phyloP scores from a whole-genome alignment of 2,329 filamentous ascomycete species.

The Blastomyces parvus region DNA sequence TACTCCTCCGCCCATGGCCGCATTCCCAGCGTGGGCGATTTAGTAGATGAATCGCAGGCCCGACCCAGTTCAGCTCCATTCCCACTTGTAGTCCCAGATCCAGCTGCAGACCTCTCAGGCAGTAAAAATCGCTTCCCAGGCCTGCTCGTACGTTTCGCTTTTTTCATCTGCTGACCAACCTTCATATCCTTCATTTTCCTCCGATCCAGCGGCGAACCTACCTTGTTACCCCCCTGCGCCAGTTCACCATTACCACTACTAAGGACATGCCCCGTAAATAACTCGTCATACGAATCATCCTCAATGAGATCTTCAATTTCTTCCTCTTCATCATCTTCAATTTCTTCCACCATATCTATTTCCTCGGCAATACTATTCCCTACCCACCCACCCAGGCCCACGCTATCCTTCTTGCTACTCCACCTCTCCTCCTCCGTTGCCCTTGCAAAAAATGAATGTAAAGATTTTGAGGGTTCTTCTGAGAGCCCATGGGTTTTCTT shows the following conservation, averaged over 20 bases:
- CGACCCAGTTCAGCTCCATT: neutral
- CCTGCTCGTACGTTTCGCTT: slow-evolving; percentile 10
- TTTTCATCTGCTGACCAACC: neutral
- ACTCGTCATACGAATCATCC: slow-evolving; percentile 31
- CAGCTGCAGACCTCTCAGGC: slow-evolving; percentile 5
- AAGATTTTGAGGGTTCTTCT: slow-evolving; percentile 24
- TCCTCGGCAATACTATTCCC: slow-evolving; percentile 11
- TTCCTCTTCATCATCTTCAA: slow-evolving; percentile 24
- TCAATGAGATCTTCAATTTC: slow-evolving; percentile 33
- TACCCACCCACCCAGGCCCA: neutral
- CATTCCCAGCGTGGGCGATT: slow-evolving; percentile 31
- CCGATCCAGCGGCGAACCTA: slow-evolving; percentile 8
- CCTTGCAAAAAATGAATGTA: slow-evolving; percentile 35
- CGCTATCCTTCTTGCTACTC: slow-evolving; percentile 15
- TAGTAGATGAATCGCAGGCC: neutral
- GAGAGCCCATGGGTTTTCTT: slow-evolving; percentile 12
- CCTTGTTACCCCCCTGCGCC: neutral
- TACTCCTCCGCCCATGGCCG: slow-evolving; percentile 85
- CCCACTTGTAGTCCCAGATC: too few species aligned
- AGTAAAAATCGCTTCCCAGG: slow-evolving; percentile 25
- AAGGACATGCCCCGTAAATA: slow-evolving; percentile 27
- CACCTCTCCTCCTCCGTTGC: slow-evolving; percentile 34
- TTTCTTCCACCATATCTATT: slow-evolving; percentile 22
- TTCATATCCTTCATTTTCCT: slow-evolving; percentile 6
- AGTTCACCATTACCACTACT: slow-evolving; percentile 10